Evolutionary conservation across 768 basidiomycete species (phyloP), one percentile per base, ranked within the genome.

Genomic region (Strobilomyces dryophilus): DNA sequence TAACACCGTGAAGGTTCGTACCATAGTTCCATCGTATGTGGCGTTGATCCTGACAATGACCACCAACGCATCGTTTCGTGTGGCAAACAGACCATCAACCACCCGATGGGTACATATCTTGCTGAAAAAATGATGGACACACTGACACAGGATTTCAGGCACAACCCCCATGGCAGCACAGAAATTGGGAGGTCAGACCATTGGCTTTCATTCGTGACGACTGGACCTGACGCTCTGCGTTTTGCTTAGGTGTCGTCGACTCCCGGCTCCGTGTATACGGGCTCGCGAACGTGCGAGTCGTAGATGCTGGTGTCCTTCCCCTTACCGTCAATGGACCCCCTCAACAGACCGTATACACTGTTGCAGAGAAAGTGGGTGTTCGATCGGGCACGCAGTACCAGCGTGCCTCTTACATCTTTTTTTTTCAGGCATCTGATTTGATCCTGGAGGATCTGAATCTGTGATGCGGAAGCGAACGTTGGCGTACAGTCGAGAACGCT

Each of bases 141-240:
- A 5, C 39, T 53, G 31, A 49, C 51, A 4, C 29, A 35, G 11
- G 6, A 36, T 24, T 8, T 1, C 27, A 53, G 52, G 52, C 26
- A 53, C 40, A 21, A 42, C 52, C 6, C n/a, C 47, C 1, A 53
- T 53, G 47, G 52, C 52, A 27, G 24, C 47, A 21, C 37, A 41
- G 39, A 10, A 49, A 8, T 17, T 49, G 14, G 34, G 48, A 43
- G 49, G 52, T 41, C 10, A 41, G 31, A 34, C 14, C 5, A 5
- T n/a, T 1, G 15, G 8, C 9, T 34, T 21, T 11, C 12, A 8
- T 32, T 48, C 11, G 20, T 21, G 5, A 32, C 8, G 37, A 40
- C n/a, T 5, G 7, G 10, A n/a, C 2, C 27, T n/a, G 29, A 24
- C 35, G 10, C 12, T 37, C 10, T 3, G n/a, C 9, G n/a, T 26